Conservation (phyloP, 192 early-diverging fungal genomes). For the Backusella liffmaniae region DNA sequence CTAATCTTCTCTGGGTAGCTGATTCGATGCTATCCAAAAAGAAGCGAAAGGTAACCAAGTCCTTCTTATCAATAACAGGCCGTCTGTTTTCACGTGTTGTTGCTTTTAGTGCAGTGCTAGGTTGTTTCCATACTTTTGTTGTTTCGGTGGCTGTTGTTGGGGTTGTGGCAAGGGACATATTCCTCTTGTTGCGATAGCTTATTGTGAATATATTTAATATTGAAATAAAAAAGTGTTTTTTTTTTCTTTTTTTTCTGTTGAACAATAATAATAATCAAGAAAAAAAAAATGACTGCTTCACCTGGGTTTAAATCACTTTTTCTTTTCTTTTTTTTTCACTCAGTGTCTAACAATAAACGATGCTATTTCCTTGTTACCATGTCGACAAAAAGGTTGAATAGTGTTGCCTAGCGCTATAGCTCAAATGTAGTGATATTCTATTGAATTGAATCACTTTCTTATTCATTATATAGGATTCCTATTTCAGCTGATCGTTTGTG, state of each 20-base stretch:
- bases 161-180: neutral
- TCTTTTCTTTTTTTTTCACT: neutral
- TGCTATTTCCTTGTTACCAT: too few species aligned
- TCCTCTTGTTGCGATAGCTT: neutral
- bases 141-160: neutral
- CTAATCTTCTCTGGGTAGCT: neutral
- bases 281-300: neutral
- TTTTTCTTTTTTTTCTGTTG: neutral
- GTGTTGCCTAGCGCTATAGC: too few species aligned
- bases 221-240: neutral
- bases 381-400: too few species aligned
- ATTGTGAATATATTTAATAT: neutral
- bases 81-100: neutral
- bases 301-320: neutral
- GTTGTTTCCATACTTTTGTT: conserved; percentile 1
- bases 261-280: neutral
- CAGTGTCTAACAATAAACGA: neutral
- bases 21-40: conserved; percentile 23
- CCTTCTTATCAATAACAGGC: conserved; percentile 8
- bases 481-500: neutral
- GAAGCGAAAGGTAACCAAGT: conserved; percentile 14
- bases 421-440: too few species aligned
- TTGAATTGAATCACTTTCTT: too few species aligned
- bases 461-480: neutral
- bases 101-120: neutral